Evolutionary conservation across 148 eudicot genomes (phyloP).

Genomic region (Chenopodium berlandieri): DNA sequence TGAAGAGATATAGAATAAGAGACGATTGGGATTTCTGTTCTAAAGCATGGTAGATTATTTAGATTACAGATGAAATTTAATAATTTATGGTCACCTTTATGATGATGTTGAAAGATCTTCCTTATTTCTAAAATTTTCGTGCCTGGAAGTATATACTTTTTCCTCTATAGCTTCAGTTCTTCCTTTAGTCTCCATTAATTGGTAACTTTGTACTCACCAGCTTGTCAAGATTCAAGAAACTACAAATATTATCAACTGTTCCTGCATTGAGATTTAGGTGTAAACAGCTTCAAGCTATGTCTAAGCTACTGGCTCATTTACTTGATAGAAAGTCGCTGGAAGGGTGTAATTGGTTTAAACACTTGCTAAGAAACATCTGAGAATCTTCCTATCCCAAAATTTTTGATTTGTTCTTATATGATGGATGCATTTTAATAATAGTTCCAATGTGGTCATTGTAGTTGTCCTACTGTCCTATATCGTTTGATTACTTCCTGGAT

Average conservation of each 20-base stretch:
- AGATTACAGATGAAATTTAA: background rate
- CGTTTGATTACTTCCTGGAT: background rate
- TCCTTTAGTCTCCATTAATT: background rate
- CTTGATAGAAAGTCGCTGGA: background rate
- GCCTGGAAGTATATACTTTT: background rate
- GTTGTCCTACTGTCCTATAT: background rate
- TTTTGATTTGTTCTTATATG: background rate
- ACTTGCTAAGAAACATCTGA: background rate
- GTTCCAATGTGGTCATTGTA: background rate
- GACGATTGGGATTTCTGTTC: background rate
- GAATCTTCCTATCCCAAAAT: background rate
- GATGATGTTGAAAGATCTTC: background rate
- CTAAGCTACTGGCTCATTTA: background rate
- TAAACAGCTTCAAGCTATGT: background rate
- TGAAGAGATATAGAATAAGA: background rate
- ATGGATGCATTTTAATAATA: background rate
- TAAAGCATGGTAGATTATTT: background rate
- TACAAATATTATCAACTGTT: background rate
- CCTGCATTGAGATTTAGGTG: background rate
- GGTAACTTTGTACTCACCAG: background rate
- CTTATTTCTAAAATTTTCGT: background rate
- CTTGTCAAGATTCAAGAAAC: background rate
- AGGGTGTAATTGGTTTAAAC: background rate
- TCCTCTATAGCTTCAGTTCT: background rate
- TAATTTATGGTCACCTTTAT: background rate